These are phyloP conservation scores for Penicillium rolfsii DNA, from an alignment of 2,329 filamentous ascomycete genomes.

Conservation along the genomic window DNA sequence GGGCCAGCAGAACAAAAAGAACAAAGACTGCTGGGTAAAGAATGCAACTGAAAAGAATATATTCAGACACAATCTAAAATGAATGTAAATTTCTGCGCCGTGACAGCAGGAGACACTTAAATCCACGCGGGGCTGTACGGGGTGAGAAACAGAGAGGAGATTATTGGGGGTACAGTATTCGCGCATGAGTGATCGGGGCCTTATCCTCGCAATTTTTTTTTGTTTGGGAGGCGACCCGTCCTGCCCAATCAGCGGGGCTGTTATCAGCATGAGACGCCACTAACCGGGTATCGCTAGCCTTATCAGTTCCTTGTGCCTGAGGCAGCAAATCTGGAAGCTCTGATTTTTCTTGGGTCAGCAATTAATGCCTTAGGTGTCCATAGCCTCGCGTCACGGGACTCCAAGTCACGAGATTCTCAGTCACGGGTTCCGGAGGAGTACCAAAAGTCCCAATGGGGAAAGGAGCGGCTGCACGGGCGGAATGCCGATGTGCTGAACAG, in stretches of 20 bases:
- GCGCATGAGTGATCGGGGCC: conserved; percentile 18
- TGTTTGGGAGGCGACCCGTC: conserved; percentile 22
- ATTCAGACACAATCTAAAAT: background rate
- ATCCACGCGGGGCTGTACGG: conserved; percentile 20
- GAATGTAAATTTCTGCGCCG: conserved; percentile 6
- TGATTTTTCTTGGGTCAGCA: background rate
- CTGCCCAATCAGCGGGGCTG: conserved; percentile 17
- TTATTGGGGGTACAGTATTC: background rate
- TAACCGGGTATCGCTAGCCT: conserved; percentile 18
- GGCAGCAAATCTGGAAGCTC: background rate
- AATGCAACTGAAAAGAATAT: background rate
- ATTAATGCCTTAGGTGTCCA: background rate
- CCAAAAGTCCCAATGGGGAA: background rate
- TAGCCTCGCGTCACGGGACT: background rate
- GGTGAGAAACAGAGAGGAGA: conserved; percentile 6
- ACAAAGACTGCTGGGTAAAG: conserved; percentile 2
- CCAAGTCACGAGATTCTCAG: background rate
- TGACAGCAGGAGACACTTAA: conserved; percentile 11
- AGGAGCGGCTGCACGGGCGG: background rate
- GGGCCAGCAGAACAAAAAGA: conserved; percentile 13
- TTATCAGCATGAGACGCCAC: conserved; percentile 18
- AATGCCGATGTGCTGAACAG: conserved; percentile 3
- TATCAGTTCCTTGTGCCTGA: conserved; percentile 19
- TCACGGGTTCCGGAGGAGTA: background rate
- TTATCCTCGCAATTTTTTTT: conserved; percentile 29